These are phyloP conservation scores for Xylaria telfairii DNA, from an alignment of 495 filamentous ascomycete genomes.

Conservation along the genomic window DNA sequence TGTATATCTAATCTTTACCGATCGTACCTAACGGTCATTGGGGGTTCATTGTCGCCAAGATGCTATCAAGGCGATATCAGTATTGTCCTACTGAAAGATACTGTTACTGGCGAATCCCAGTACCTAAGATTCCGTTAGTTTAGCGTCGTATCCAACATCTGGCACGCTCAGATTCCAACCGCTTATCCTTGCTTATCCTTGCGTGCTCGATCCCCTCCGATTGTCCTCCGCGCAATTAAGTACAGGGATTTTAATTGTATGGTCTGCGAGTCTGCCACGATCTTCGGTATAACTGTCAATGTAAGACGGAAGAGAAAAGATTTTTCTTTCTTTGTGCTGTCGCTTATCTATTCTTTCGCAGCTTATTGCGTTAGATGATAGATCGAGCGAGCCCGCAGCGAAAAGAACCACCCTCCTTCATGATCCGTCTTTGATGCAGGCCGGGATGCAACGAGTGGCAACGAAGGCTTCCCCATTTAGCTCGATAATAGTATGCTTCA, in stretches of 20 bases:
- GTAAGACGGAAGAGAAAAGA: neutral
- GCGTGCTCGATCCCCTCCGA: slow-evolving; percentile 4
- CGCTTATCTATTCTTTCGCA: neutral
- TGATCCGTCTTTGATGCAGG: neutral
- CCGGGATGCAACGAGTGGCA: neutral
- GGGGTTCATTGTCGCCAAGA: neutral
- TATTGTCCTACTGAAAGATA: neutral
- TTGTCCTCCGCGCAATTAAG: slow-evolving; percentile 2
- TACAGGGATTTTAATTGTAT: slow-evolving; percentile 14
- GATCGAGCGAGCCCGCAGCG: neutral
- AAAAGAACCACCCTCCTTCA: neutral
- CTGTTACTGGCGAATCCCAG: neutral
- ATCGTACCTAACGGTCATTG: neutral
- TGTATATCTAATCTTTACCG: neutral
- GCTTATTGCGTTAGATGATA: neutral
- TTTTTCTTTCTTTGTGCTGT: neutral
- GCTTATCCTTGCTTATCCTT: neutral
- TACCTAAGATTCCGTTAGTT: neutral
- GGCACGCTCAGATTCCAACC: neutral
- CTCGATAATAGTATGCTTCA: too few species aligned
- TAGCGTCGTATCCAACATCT: neutral
- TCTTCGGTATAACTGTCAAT: neutral
- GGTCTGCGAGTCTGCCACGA: slow-evolving; percentile 11
- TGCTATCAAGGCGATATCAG: neutral
- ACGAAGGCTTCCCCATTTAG: neutral